Evolutionary conservation across 169 alveolate species (phyloP), one percentile per base, ranked within the genome.

Genomic region (Plasmodium sp.): DNA sequence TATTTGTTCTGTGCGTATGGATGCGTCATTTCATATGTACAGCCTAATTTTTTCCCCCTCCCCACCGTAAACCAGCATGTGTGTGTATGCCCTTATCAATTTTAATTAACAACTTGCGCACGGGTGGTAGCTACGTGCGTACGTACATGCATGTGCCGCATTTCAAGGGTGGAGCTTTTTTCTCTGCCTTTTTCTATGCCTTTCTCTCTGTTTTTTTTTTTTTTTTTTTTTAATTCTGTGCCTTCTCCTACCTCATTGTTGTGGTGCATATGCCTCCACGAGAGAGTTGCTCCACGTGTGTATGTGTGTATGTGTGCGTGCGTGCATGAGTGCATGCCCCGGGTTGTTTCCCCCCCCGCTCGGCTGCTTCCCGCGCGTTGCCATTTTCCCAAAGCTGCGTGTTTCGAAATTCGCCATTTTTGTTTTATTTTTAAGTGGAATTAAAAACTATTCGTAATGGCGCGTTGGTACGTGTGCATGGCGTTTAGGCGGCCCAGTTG

Each of bases 351-450:
- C 71, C 75, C 14, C 74, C 18, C 51, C 31, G 41, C 48, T 34
- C 82, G 22, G 45, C 31, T 34, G 9, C 39, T 27, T 18, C 33
- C 41, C 45, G 14, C 48, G 36, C 27, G 34, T 84, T 84, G 41
- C 62, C 79, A 36, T 43, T 48, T 75, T 54, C 18, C 39, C 75
- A 73, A 73, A 73, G 45, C 5, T 39, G 54, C 71, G 22, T 71
- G 31, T 72, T 22, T 31, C 62, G 16, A 75, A 75, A 27, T 39
- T 73, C 43, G 9, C 81, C 41, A 84, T 84, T 73, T 84, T 67
- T 84, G 93, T 84, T 84, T 84, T 84, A 84, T 84, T 84, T 74
- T 84, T 48, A 84, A 84, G 79, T 84, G 84, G 43, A 74, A 73
- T 74, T 73, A 73, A 84, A 51, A 84, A 51, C 43, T 56, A 84